Base-by-base conservation (phyloP, 441 rosid genomes). In the Adansonia rubrostipa region DNA sequence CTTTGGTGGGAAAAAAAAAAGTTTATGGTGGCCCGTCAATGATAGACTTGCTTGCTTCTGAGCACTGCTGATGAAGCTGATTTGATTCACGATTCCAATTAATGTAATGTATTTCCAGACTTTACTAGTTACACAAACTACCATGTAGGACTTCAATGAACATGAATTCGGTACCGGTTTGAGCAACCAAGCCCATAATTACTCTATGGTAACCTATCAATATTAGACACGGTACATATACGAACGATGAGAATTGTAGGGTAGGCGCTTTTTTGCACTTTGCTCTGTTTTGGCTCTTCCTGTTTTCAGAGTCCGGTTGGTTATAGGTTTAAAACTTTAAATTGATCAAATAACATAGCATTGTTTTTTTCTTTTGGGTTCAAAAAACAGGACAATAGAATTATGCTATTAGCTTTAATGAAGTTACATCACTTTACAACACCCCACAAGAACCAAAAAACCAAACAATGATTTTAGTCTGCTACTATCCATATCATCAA, bases 371-470 rank as follows among this genome's bases (percentile, higher is more conserved):
- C 33, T 1, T 28, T 28, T 28, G 33, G 33, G 33, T 28, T 1
- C 36, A 14, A 63, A 36, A 19, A 63, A 63, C 20, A 33, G 4
- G 20, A 63, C 47, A 63, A 63, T 13, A 11, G 40, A 24, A 61
- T 28, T 62, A 62, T 1, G 10, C 13, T 11, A 28, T 6, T 42
- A 28, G 28, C 28, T 62, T 62, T 28, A 14, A 63, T 63, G 68
- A 63, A 63, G 68, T 36, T 63, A 14, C 68, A 14, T 13, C 67
- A 28, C 67, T 63, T 33, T 14, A 63, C 8, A 14, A 63, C 67
- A 63, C 45, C 45, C 67, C 45, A 28, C 66, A 56, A 56, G 6
- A 48, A 2, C 13, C 1, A 7, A n/a, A 7, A 56, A 24, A 62
- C 8, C 4, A 9, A 20, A 3, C 8, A 28, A 63, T 63, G 9